Conservation (phyloP, 2,329 filamentous ascomycete species). For the Neonectria magnoliae region DNA sequence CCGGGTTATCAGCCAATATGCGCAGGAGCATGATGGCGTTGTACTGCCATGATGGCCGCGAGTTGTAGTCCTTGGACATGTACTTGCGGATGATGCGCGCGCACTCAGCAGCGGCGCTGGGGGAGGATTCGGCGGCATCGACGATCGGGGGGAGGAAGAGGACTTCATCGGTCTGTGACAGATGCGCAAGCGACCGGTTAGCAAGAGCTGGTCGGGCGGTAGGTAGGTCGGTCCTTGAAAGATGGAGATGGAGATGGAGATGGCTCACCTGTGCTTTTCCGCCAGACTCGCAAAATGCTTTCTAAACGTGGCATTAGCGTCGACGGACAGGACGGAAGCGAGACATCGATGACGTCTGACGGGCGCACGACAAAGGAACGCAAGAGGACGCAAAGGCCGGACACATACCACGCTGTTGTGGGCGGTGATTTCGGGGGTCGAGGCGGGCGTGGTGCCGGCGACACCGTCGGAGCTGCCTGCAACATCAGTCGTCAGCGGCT, state of each 20-base stretch:
- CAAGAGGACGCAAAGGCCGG: not conserved
- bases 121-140: constrained; percentile 92
- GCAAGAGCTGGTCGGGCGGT: not conserved
- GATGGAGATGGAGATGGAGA: constrained; percentile 20
- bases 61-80: constrained; percentile 76
- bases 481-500: constrained; percentile 9
- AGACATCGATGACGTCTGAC: constrained; percentile 3
- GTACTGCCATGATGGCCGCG: constrained; percentile 80
- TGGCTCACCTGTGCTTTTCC: constrained; percentile 64
- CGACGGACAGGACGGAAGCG: constrained; percentile 13
- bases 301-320: constrained; percentile 58
- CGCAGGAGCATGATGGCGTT: constrained; percentile 96
- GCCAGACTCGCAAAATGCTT: constrained; percentile 82
- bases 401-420: constrained; percentile 71
- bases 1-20: constrained; percentile 92
- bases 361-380: not conserved
- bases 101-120: constrained; percentile 82
- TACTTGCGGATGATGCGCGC: constrained; percentile 85
- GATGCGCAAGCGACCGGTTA: constrained; percentile 16
- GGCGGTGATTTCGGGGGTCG: constrained; percentile 75
- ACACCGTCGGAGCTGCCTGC: constrained; percentile 23
- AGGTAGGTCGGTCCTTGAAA: not conserved
- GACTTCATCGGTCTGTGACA: constrained; percentile 82
- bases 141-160: constrained; percentile 93
- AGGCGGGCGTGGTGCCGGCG: constrained; percentile 49